These are phyloP conservation scores for Mycosphaerella arachidis DNA, from an alignment of 2,329 filamentous ascomycete genomes.

Conservation along the genomic window DNA sequence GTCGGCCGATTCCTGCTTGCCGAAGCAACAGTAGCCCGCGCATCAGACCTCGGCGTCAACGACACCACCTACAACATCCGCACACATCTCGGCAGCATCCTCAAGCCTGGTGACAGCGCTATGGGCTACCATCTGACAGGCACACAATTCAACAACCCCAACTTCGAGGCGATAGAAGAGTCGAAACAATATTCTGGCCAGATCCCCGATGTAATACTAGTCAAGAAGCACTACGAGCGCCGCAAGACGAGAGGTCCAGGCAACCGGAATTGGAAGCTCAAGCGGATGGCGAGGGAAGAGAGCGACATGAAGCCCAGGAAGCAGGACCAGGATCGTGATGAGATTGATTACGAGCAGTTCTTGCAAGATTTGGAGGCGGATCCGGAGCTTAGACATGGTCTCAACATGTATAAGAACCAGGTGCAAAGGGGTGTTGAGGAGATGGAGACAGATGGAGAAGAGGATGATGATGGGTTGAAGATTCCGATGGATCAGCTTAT, in stretches of 20 bases:
- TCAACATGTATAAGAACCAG: constrained; percentile 78
- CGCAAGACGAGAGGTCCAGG: constrained; percentile 63
- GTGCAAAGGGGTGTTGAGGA: constrained; percentile 53
- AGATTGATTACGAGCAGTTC: constrained; percentile 96
- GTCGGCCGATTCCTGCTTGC: constrained; percentile 80
- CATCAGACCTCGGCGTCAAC: constrained; percentile 80
- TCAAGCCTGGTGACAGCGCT: constrained; percentile 85
- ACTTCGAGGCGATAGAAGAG: constrained; percentile 77
- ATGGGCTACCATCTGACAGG: constrained; percentile 91
- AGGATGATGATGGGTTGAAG: constrained; percentile 50
- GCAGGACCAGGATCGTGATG: constrained; percentile 79
- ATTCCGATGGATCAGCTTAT: constrained; percentile 60
- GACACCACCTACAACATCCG: constrained; percentile 84
- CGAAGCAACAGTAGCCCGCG: constrained; percentile 82
- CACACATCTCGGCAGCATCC: constrained; percentile 80
- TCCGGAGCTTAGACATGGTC: constrained; percentile 73
- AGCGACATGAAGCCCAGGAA: constrained; percentile 82
- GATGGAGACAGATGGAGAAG: constrained; percentile 49
- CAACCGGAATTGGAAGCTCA: constrained; percentile 82
- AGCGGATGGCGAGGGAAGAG: constrained; percentile 87
- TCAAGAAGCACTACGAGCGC: constrained; percentile 93
- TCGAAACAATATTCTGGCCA: constrained; percentile 69
- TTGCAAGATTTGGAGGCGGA: constrained; percentile 95
- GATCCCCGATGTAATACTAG: constrained; percentile 87
- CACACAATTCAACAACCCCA: constrained; percentile 85